Percentiles rank a stretch among this genome's conserved stretches.
Conservation (phyloP, 2,329 filamentous ascomycete genomes). For the Purpureocillium takamizusanense region DNA sequence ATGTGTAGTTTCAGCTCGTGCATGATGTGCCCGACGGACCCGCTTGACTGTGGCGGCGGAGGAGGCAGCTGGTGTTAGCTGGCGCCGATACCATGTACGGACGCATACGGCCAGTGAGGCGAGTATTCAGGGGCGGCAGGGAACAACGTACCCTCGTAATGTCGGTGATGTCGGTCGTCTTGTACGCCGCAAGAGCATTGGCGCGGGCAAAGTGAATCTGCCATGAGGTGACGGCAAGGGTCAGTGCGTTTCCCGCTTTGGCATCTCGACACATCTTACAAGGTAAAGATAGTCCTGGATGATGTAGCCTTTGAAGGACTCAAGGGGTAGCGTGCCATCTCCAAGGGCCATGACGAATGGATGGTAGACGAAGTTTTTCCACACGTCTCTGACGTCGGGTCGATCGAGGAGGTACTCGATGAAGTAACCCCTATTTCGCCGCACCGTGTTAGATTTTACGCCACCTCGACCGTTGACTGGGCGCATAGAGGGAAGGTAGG, state of each 20-base stretch:
- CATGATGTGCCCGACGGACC: slow-evolving; percentile 68
- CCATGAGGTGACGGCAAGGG: not conserved
- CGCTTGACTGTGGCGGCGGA: slow-evolving; percentile 16
- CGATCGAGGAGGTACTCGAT: slow-evolving; percentile 73
- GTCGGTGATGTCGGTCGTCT: slow-evolving; percentile 63
- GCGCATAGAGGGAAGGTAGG: not conserved
- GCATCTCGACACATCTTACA: slow-evolving; percentile 33
- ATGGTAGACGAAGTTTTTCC: slow-evolving; percentile 72
- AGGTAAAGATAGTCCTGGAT: slow-evolving; percentile 90
- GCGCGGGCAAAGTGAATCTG: slow-evolving; percentile 82
- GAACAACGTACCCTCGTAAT: slow-evolving; percentile 53
- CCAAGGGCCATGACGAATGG: slow-evolving; percentile 73
- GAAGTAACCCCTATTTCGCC: slow-evolving; percentile 55
- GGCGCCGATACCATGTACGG: no score
- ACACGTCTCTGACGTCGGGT: slow-evolving; percentile 62
- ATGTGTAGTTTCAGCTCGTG: slow-evolving; percentile 76
- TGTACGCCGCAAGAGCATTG: slow-evolving; percentile 79
- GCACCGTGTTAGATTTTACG: no score
- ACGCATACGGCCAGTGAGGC: no score
- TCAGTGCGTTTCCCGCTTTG: not conserved
- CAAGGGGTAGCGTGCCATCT: slow-evolving; percentile 61
- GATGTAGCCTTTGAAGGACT: slow-evolving; percentile 81
- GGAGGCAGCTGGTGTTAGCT: not conserved
- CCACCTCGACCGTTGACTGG: no score
- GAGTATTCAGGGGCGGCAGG: no score